Evolutionary conservation across 2,329 filamentous ascomycete genomes (phyloP).

Genomic region (Xylaria sp.): DNA sequence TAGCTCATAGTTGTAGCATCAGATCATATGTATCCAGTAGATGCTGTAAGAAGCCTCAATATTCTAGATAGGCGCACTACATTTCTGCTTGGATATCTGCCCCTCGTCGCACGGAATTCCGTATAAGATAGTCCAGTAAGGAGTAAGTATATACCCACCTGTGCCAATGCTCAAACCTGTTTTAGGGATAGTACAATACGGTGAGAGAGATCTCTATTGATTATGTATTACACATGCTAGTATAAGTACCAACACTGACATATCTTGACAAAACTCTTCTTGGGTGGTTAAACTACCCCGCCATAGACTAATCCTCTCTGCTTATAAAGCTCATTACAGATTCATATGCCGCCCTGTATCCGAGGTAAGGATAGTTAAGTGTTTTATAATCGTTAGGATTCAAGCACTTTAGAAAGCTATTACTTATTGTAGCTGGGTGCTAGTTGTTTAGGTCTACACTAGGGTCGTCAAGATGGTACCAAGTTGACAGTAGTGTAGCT

Average conservation of each 20-base stretch:
- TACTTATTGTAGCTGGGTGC: background rate
- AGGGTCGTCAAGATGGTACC: background rate
- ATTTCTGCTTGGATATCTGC: background rate
- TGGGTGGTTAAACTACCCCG: conserved; percentile 1
- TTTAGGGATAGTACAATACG: background rate
- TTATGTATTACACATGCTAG: background rate
- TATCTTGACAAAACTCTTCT: background rate
- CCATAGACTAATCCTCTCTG: background rate
- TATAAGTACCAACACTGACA: background rate
- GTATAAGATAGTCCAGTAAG: background rate
- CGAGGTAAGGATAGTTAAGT: background rate
- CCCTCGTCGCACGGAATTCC: conserved; percentile 17
- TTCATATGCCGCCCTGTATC: background rate
- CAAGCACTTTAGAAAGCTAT: background rate
- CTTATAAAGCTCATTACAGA: conserved; percentile 3
- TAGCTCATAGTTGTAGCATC: background rate
- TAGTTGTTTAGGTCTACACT: background rate
- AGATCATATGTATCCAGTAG: background rate
- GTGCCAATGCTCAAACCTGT: background rate
- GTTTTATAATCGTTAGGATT: background rate
- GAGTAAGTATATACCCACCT: background rate
- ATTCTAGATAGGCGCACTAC: background rate
- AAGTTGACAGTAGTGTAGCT: conserved; percentile 5
- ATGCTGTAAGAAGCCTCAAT: background rate
- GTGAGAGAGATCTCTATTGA: background rate